Evolutionary conservation across 345 rosid species (phyloP), one percentile per base, ranked within the genome.

Genomic region (Sisymbrium altissimum): DNA sequence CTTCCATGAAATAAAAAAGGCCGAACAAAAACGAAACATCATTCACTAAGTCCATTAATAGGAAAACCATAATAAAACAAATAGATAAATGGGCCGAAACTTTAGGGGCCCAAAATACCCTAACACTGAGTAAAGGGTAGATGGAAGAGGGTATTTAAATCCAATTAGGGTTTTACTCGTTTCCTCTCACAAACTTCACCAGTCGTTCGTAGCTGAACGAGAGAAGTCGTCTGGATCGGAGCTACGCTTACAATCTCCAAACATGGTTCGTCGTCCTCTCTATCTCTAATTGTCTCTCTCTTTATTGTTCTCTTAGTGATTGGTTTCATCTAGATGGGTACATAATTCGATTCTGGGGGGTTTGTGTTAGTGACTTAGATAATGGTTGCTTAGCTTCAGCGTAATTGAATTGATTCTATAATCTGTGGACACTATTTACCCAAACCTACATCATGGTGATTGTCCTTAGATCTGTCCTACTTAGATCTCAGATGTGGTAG

Each of bases 111-210:
- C 79, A 68, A 23, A 27, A 66, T 1, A 38, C 12, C 49, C 66
- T 25, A 59, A n/a, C n/a, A 63, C 9, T 5, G 1, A 10, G 49
- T 6, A 30, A 6, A 5, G 33, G 33, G 33, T 5, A 30, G 33
- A 32, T 32, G 35, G 41, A 38, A 29, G 67, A 13, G 53, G 18
- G 64, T 75, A 68, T 68, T 21, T 75, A 75, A 75, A 60, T 53
- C 30, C 15, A 43, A 33, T 43, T 75, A 75, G 79, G 79, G 79
- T 61, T 75, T 68, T 10, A 2, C 38, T 33, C 15, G 0, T 39
- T 3, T 11, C 32, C 73, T 75, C 77, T 64, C 64, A 40, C 70
- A 40, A 21, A 2, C 62, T 30, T 64, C 64, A 4, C 35, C 56
- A 49, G 46, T 67, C 45, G 54, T 67, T 30, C 30, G 1, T 21